Evolutionary conservation across 2,329 filamentous ascomycete genomes (phyloP).

Genomic region (Penicillium sp.): DNA sequence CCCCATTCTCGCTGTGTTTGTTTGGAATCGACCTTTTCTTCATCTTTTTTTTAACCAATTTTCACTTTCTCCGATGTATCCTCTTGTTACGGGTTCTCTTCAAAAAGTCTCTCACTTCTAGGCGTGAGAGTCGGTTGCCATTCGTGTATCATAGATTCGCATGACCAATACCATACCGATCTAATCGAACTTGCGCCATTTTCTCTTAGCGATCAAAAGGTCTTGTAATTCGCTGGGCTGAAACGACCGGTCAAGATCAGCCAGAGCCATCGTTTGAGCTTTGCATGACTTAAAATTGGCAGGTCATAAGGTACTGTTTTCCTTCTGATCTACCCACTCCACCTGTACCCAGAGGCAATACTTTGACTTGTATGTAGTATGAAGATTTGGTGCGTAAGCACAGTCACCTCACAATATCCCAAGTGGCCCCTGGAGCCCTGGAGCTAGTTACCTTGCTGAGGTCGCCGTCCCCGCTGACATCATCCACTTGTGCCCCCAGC

Average conservation of each 20-base stretch:
- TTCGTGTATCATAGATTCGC: conserved; percentile 39
- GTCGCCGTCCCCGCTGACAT: conserved; percentile 28
- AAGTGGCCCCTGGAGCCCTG: too few relatives aligned
- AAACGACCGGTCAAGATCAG: background rate
- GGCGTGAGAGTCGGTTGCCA: conserved; percentile 26
- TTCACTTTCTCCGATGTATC: conserved; percentile 20
- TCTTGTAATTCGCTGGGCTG: background rate
- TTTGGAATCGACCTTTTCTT: conserved; percentile 20
- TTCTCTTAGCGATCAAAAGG: background rate
- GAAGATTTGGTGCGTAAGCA: background rate
- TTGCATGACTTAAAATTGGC: background rate
- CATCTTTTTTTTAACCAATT: conserved; percentile 7
- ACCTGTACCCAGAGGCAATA: too few relatives aligned
- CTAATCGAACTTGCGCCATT: conserved; percentile 15
- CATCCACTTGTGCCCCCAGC: conserved; percentile 15
- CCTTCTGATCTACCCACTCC: background rate
- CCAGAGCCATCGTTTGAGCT: background rate
- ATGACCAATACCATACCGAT: conserved; percentile 28
- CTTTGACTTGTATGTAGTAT: background rate
- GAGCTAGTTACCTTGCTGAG: background rate
- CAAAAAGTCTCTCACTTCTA: conserved; percentile 19
- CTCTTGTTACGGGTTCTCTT: conserved; percentile 27
- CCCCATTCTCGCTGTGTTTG: conserved; percentile 21
- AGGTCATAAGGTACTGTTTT: background rate
- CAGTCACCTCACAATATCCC: background rate